Evolutionary conservation across 2,329 filamentous ascomycete species (phyloP).

Genomic region (Ophiostoma triangulosporum): DNA sequence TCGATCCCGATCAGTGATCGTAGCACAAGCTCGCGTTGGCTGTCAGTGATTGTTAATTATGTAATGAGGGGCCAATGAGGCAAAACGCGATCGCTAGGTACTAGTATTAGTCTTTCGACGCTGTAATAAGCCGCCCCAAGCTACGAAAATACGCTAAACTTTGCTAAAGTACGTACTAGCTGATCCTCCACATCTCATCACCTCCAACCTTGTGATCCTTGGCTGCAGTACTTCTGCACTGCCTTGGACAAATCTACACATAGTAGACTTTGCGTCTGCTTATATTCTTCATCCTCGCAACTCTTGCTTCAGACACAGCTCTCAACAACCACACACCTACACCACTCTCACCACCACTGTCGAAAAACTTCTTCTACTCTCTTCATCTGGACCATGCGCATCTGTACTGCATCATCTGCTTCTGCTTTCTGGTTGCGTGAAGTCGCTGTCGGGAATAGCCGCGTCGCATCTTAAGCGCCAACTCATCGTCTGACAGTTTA

Average conservation of each 20-base stretch:
- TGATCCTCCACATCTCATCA: not conserved
- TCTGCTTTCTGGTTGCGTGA: constrained; percentile 2
- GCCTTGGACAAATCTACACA: not conserved
- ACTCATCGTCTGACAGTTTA: not conserved
- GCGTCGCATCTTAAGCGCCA: not conserved
- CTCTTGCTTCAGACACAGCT: not conserved
- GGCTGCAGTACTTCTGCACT: not conserved
- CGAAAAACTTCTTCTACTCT: not conserved
- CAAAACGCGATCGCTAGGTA: not conserved
- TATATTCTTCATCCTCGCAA: not conserved
- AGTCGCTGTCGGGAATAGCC: constrained; percentile 9
- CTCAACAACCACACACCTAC: not conserved
- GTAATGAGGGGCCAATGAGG: not conserved
- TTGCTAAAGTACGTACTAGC: not conserved
- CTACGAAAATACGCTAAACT: not conserved
- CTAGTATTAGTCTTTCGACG: not conserved
- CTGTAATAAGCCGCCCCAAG: not conserved
- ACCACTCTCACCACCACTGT: too few relatives aligned
- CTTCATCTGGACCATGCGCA: not conserved
- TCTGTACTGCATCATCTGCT: not conserved
- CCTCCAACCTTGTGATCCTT: not conserved
- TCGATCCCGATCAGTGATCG: not conserved
- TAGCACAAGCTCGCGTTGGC: not conserved
- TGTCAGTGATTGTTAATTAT: too few relatives aligned
- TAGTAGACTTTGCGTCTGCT: not conserved